Percentiles rank a stretch among this genome's conserved stretches.
Conservation (phyloP, 139 green algal genomes). For the Chlamydomonas sp. region DNA sequence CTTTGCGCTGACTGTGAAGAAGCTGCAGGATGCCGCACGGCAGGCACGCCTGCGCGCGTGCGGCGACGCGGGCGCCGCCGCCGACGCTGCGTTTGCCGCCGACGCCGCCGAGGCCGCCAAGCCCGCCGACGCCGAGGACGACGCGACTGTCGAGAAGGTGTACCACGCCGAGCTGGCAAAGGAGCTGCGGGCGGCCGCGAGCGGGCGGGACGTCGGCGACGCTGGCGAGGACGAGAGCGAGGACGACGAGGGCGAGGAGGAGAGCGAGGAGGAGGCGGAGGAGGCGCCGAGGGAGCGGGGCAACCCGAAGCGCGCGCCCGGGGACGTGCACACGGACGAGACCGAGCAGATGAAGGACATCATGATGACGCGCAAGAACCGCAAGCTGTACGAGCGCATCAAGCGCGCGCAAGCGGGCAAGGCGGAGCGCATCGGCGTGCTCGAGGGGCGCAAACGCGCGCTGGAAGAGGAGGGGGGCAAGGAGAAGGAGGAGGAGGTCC, state of each 20-base stretch:
- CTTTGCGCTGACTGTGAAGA: constrained; percentile 67
- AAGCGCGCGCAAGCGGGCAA: constrained; percentile 52
- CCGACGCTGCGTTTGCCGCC: constrained; percentile 21
- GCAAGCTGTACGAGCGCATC: constrained; percentile 82
- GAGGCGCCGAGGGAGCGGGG: neutral
- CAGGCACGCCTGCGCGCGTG: constrained; percentile 43
- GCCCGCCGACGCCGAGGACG: constrained; percentile 18
- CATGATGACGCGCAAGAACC: constrained; percentile 86
- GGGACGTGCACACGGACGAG: constrained; percentile 41
- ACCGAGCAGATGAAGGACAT: constrained; percentile 67
- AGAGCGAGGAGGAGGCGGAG: neutral
- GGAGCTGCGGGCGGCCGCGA: constrained; percentile 44
- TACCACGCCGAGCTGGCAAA: constrained; percentile 57
- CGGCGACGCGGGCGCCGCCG: constrained; percentile 24
- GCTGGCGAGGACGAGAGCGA: constrained; percentile 24
- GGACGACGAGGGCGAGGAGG: constrained; percentile 9
- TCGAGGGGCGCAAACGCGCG: constrained; percentile 33
- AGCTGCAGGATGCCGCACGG: constrained; percentile 71
- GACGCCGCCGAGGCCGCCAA: constrained; percentile 14
- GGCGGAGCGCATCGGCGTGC: constrained; percentile 38
- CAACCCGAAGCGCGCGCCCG: constrained; percentile 13
- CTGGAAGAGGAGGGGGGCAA: neutral
- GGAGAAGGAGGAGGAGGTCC: no score
- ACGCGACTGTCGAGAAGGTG: constrained; percentile 36
- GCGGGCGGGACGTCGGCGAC: constrained; percentile 17